phyloP scores from a whole-genome alignment of 352 stramenopile species.

The Phytophthora cryptogea region DNA sequence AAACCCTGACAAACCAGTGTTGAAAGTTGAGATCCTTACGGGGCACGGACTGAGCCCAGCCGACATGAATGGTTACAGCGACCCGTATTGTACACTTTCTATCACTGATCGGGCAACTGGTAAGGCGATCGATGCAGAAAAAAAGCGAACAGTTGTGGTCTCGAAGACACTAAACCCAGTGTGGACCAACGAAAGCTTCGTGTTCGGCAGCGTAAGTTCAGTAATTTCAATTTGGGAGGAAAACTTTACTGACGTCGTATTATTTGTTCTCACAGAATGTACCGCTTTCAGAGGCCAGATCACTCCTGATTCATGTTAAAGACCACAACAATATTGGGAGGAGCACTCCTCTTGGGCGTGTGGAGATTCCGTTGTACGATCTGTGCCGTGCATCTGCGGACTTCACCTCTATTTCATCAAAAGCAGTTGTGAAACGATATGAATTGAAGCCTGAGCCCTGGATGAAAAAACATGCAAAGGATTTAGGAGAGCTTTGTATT shows the following conservation, averaged over 20 bases:
- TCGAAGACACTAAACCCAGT: slow-evolving; percentile 73
- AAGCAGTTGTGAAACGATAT: slow-evolving; percentile 58
- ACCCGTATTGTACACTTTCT: slow-evolving; percentile 74
- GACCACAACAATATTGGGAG: slow-evolving; percentile 72
- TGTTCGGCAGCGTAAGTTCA: slow-evolving; percentile 61
- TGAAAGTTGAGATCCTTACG: slow-evolving; percentile 65
- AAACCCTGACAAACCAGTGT: slow-evolving; percentile 33
- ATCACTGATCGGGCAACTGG: slow-evolving; percentile 52
- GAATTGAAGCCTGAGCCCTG: slow-evolving; percentile 63
- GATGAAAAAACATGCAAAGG: slow-evolving; percentile 66
- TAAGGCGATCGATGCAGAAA: slow-evolving; percentile 61
- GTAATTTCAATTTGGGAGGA: neutral
- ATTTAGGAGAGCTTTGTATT: slow-evolving; percentile 68
- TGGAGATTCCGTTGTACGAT: slow-evolving; percentile 67
- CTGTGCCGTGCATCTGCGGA: slow-evolving; percentile 59
- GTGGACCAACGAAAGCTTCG: slow-evolving; percentile 66
- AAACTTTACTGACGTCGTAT: neutral
- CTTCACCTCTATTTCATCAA: slow-evolving; percentile 58
- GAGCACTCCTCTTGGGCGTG: slow-evolving; percentile 65
- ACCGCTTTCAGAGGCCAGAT: slow-evolving; percentile 42
- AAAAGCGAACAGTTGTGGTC: slow-evolving; percentile 74
- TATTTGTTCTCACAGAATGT: slow-evolving; percentile 42
- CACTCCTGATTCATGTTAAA: slow-evolving; percentile 72
- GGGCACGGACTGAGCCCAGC: slow-evolving; percentile 61
- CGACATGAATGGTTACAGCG: slow-evolving; percentile 71